phyloP scores from a whole-genome alignment of 2,329 filamentous ascomycete species.

The Epichloe uncinata region DNA sequence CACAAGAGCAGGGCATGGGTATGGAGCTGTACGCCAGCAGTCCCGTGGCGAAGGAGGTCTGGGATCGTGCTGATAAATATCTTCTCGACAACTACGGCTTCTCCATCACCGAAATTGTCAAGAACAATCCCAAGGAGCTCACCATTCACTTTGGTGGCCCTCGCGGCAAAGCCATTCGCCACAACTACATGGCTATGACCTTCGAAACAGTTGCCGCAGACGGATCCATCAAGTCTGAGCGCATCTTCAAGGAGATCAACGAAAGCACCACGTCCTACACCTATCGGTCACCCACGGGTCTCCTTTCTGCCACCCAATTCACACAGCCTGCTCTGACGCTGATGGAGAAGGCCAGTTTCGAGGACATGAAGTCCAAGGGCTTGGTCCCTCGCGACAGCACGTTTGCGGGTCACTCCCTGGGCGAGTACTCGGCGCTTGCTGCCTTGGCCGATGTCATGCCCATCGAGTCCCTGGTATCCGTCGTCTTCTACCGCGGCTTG shows the following conservation, averaged over 20 bases:
- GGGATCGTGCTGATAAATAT: constrained; percentile 95
- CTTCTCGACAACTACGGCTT: constrained; percentile 98
- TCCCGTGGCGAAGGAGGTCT: constrained; percentile 87
- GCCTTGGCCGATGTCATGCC: constrained; percentile 97
- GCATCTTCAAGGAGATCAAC: constrained; percentile 96
- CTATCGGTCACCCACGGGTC: constrained; percentile 85
- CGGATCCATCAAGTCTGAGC: constrained; percentile 91
- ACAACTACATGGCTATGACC: constrained; percentile 99
- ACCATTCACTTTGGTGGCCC: constrained; percentile 97
- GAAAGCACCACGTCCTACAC: constrained; percentile 93
- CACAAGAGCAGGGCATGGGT: constrained; percentile 98
- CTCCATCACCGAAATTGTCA: constrained; percentile 96
- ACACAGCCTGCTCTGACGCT: constrained; percentile 93
- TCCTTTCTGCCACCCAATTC: constrained; percentile 95
- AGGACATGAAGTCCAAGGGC: constrained; percentile 97
- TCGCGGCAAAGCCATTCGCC: constrained; percentile 89
- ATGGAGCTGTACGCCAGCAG: constrained; percentile 97
- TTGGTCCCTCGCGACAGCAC: constrained; percentile 92
- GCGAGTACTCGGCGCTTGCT: constrained; percentile 94
- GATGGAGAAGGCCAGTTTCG: constrained; percentile 99
- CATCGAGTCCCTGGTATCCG: constrained; percentile 95
- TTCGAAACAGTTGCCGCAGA: constrained; percentile 95
- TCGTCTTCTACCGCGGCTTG: constrained; percentile 96
- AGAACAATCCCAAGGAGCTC: constrained; percentile 98
- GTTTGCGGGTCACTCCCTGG: constrained; percentile 97